Base-by-base conservation (phyloP, 2,329 filamentous ascomycete species). In the Penicillium sp. region DNA sequence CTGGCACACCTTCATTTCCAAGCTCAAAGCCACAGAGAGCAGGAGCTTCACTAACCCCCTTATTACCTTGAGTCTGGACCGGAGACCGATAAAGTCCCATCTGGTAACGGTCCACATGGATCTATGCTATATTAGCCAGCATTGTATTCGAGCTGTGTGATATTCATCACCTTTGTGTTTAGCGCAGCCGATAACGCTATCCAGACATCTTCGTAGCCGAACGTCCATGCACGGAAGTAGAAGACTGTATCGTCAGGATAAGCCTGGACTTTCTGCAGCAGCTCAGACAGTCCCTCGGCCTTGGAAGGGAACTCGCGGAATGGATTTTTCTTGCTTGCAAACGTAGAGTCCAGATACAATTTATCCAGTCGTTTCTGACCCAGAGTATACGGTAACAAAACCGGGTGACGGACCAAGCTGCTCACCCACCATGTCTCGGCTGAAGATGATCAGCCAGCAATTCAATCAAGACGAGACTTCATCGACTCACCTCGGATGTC, bases 191-290 rank as follows among this genome's bases (percentile, higher is more conserved):
- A 87, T 0, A 97, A 75, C 0, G 90, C 88, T 56, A 91, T 78
- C 91, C 91, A 97, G 0, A 96, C 91, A 50, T 96, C 89, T 69
- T 97, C 92, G 60, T 97, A 96, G 0, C 89, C 90, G 68, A 94
- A 94, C 0, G 93, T 97, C 91, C 92, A 96, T 0, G 91, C 84
- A 54, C 91, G 84, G 43, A 97, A 82, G 70, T 96, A 89, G 66
- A 96, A 97, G 0, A 88, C 71, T 0, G 91, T 96, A 37, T 90
- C 84, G 1, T 77, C 59, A 0, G 91, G 88, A 69, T 93, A 96
- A 25, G 75, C 68, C 0, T 76, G 71, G 0, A 96, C 80, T 61
- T 91, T 88, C 5, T 77, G 74, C 1, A 97, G 67, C 0, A 97
- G 80, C 66, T 96, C 89, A 1, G 76, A 76, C 11, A 96, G 77